phyloP scores from a whole-genome alignment of 805 yeast species.

The Monosporozyma unispora region DNA sequence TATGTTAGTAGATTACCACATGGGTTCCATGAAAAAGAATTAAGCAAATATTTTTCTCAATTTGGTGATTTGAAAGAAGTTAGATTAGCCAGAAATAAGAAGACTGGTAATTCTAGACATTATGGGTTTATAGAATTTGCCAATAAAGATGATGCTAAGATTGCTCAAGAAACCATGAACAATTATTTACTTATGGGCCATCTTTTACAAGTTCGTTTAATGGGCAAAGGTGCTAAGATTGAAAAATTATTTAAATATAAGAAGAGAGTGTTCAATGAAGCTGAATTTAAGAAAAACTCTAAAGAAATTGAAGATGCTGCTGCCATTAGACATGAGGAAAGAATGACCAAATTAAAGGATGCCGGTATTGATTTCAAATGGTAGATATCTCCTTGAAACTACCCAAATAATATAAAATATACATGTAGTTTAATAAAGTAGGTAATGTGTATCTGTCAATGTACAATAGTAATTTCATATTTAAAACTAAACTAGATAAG shows the following conservation, averaged over 20 bases:
- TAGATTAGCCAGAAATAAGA: conserved; percentile 79
- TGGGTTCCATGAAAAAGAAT: conserved; percentile 78
- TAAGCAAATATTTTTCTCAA: conserved; percentile 73
- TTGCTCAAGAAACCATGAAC: conserved; percentile 94
- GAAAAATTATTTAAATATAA: conserved; percentile 31
- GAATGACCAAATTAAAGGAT: conserved; percentile 28
- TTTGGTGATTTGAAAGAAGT: conserved; percentile 79
- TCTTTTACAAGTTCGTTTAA: conserved; percentile 55
- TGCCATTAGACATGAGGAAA: conserved; percentile 26
- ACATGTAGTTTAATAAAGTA: background rate
- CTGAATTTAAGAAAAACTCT: conserved; percentile 25
- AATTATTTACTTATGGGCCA: conserved; percentile 87
- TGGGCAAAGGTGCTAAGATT: conserved; percentile 41
- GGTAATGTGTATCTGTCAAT: background rate
- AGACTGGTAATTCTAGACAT: conserved; percentile 84
- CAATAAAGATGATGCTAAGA: conserved; percentile 62
- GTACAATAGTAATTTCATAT: background rate
- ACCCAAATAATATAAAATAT: no score
- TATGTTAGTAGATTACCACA: conserved; percentile 90
- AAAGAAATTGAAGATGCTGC: conserved; percentile 29
- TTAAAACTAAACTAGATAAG: background rate
- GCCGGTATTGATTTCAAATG: conserved; percentile 33
- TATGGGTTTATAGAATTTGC: conserved; percentile 85
- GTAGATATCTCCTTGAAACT: conserved; percentile 9
- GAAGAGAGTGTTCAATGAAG: conserved; percentile 28